Evolutionary conservation across 1,139 yeast species (phyloP).

Genomic region (Protomyces pachydermus): DNA sequence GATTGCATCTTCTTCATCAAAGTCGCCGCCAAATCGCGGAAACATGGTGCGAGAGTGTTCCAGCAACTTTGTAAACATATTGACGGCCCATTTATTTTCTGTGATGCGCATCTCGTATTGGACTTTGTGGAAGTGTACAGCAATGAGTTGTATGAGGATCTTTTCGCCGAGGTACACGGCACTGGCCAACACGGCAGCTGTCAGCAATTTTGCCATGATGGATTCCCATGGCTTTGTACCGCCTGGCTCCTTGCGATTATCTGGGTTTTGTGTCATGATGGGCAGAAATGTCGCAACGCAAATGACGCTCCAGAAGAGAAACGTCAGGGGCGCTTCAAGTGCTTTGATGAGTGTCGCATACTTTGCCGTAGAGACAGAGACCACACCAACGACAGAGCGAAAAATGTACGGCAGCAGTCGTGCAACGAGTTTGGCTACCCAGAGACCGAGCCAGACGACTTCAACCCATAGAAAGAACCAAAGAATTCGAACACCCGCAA

Average conservation of each 20-base stretch:
- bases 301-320: constrained; percentile 32
- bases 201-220: constrained; percentile 41
- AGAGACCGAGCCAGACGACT: constrained; percentile 43
- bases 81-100: constrained; percentile 40
- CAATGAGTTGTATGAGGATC: constrained; percentile 41
- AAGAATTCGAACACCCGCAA: constrained; percentile 41
- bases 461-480: constrained; percentile 47
- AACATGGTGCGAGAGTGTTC: constrained; percentile 41
- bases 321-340: constrained; percentile 40
- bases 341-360: constrained; percentile 40
- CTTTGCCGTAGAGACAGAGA: constrained; percentile 40
- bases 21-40: constrained; percentile 41
- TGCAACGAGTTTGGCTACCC: constrained; percentile 40
- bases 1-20: constrained; percentile 40
- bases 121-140: constrained; percentile 44
- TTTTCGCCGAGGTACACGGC: constrained; percentile 42
- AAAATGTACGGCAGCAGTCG: constrained; percentile 38
- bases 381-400: constrained; percentile 38
- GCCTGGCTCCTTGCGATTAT: constrained; percentile 32
- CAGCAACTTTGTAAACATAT: constrained; percentile 39
- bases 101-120: constrained; percentile 43
- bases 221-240: constrained; percentile 41
- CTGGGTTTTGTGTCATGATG: constrained; percentile 40
- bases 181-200: constrained; percentile 41
- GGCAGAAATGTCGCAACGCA: constrained; percentile 41